phyloP scores from a whole-genome alignment of 371 early-diverging fungal species.

The Mortierella sp. region DNA sequence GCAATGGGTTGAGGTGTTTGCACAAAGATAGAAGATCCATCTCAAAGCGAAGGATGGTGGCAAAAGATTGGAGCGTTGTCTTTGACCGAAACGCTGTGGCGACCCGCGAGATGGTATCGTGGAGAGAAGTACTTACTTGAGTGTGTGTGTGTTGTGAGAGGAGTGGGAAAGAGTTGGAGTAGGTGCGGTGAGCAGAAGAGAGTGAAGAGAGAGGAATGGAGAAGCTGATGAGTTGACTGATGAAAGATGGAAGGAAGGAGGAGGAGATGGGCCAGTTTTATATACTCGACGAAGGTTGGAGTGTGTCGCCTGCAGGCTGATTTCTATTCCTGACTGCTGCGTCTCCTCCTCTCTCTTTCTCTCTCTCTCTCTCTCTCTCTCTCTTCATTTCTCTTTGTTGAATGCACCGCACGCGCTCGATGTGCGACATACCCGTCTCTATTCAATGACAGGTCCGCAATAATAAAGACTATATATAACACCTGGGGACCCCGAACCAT shows the following conservation, averaged over 20 bases:
- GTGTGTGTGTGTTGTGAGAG: too few species aligned
- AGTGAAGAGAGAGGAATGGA: neutral
- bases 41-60: too few species aligned
- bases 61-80: too few species aligned
- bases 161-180: neutral
- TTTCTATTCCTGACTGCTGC: too few species aligned
- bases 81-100: too few species aligned
- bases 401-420: neutral
- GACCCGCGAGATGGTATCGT: too few species aligned
- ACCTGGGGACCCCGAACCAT: too few species aligned
- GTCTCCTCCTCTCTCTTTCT: neutral
- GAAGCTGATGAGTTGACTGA: neutral
- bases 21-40: too few species aligned
- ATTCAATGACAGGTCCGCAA: conserved; percentile 35
- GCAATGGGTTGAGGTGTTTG: too few species aligned
- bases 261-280: neutral
- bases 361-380: neutral
- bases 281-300: too few species aligned
- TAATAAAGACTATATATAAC: neutral
- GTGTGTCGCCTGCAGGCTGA: too few species aligned
- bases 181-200: neutral
- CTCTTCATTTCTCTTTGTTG: conserved; percentile 2
- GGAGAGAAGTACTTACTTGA: too few species aligned
- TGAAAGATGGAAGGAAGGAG: neutral
- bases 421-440: conserved; percentile 49